Evolutionary conservation across 306 rosid species (phyloP), one percentile per base, ranked within the genome.

Genomic region (Dalbergia cochinchinensis): DNA sequence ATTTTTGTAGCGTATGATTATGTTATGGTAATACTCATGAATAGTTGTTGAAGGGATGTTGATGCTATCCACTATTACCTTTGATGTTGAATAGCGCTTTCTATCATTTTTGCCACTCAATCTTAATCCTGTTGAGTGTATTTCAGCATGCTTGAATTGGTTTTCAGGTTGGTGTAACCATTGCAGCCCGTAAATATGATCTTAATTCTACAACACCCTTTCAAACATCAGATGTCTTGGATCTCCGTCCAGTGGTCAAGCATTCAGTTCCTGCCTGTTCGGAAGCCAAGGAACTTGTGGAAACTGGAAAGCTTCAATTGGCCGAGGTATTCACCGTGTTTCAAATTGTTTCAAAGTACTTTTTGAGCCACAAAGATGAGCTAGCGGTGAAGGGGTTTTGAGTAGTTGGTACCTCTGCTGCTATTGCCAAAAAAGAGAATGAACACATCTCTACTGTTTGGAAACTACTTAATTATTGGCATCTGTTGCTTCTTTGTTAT

Each of bases 251-350:
- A 4, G 98, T 96, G 47, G 91, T 96, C 78, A 96, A 96, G 87
- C 97, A 96, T 87, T 93, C 98, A 18, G 92, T 95, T 83, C 99
- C 99, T 60, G 51, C 91, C 34, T 88, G 98, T 84, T 90, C 94
- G 60, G 99, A 96, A 90, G 99, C 99, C 71, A 96, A 96, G 88
- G 97, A 96, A 37, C 97, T 96, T 59, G 90, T 96, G 74, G 99
- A 96, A 89, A 91, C 98, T 2, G 99, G 99, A 62, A 96, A 96
- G 84, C 87, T 91, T 80, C 94, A 93, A 82, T 83, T 96, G 87
- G 98, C 99, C 53, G 99, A 96, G 99, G 99, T 96, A 58, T 77
- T 83, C 50, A 31, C 39, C 50, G 0, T 50, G 63, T 62, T 75
- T 51, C 78, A 35, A 54, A 50, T 78, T 66, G 33, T 44, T 47